These are phyloP conservation scores for Globomyces pollinis-pini DNA, from an alignment of 192 early-diverging fungal genomes.

Conservation along the genomic window DNA sequence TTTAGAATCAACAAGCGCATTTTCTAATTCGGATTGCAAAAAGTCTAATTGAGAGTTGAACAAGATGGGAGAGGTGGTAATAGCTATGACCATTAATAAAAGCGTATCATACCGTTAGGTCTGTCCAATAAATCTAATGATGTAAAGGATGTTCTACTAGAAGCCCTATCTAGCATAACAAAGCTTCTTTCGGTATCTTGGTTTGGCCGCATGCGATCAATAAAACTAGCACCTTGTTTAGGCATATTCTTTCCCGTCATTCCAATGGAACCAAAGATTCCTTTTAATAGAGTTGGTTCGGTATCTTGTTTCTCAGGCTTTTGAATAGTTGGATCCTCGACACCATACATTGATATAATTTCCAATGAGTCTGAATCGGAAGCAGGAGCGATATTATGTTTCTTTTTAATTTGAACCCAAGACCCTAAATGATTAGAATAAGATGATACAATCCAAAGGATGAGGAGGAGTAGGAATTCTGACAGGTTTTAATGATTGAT, in stretches of 20 bases:
- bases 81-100: neutral
- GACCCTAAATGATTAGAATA: neutral
- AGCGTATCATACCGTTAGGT: neutral
- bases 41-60: neutral
- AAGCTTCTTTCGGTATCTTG: neutral
- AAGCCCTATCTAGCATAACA: neutral
- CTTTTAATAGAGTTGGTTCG: neutral
- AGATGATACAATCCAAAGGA: neutral
- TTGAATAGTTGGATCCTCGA: neutral
- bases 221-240: neutral
- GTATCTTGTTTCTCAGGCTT: neutral
- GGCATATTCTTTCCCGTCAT: neutral
- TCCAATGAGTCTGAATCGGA: constrained; percentile 4
- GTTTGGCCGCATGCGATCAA: too few relatives aligned
- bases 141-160: neutral
- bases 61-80: neutral
- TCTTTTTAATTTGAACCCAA: constrained; percentile 12
- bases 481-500: constrained; percentile 3
- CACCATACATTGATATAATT: neutral
- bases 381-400: neutral
- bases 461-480: constrained; percentile 11
- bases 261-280: neutral
- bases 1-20: neutral
- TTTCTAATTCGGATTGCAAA: neutral
- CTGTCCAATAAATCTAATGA: too few relatives aligned